Evolutionary conservation across 2,329 filamentous ascomycete species (phyloP), one percentile per base, ranked within the genome.

Genomic region (Dothidotthia symphoricarpi): DNA sequence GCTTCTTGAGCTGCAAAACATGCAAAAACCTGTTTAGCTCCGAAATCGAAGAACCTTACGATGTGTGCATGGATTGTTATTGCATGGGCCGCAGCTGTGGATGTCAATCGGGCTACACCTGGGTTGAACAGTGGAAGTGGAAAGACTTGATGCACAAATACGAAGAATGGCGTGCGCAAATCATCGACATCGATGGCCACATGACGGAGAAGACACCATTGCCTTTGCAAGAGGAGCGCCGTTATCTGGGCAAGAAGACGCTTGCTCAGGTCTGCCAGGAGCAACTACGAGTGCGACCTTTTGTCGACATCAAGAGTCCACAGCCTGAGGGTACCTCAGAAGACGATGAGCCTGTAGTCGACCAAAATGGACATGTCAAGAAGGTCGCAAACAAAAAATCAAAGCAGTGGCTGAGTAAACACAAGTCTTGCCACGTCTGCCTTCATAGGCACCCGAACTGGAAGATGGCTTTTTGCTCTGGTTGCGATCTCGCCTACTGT

Each of bases 61-160:
- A 98, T 63, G 77, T 98, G 15, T 98, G 93, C 60, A 90, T 98
- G 86, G 93, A 98, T 53, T 98, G 93, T 61, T 98, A 95, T 60
- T 86, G 83, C n/a, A 95, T 97, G 86, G 93, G 93, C 15, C 81
- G 93, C 34, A 95, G 90, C 30, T 98, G 93, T 62, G 81, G 80
- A 3, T 98, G 93, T 59, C 78, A 95, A 34, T 95, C 90, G 3
- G 82, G 82, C 9, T 77, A 95, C 9, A 81, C 80, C 44, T 98
- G 91, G 90, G 88, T 88, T 34, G 90, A 98, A 62, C 93, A 97
- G 62, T 96, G 90, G 77, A 73, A 79, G 10, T 97, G 90, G 90
- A 76, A 81, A 28, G 81, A 89, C 11, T 73, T 98, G 9, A 74
- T 81, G 0, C 74, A 81, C 34, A 85, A 86, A 42, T 89, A 97